A percentile compares a stretch with the other conserved stretches of the same genome.
Evolutionary conservation across 2,329 filamentous ascomycete species (phyloP).

Genomic region (Trichoderma atroviride): DNA sequence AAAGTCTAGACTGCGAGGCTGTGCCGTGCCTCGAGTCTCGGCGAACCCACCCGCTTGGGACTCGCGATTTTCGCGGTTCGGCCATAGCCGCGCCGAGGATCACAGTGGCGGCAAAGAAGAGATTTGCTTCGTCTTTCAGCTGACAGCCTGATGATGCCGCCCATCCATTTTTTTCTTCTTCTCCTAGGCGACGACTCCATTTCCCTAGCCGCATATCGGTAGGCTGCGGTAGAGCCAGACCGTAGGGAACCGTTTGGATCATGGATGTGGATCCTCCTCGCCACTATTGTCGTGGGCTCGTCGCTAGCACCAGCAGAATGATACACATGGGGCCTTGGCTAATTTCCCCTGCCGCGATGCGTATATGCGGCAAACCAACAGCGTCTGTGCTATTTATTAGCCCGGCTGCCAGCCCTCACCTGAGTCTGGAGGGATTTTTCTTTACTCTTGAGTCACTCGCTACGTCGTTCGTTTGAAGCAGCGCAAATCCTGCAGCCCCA

Average conservation of each 20-base stretch:
- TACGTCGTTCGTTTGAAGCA: constrained; percentile 11
- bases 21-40: neutral
- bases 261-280: constrained; percentile 21
- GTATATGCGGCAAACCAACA: neutral
- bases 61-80: neutral
- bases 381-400: constrained; percentile 3
- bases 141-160: neutral
- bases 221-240: neutral
- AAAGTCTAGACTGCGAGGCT: neutral
- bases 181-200: neutral
- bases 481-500: neutral
- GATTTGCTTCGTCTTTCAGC: neutral
- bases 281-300: constrained; percentile 4
- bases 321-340: constrained; percentile 1
- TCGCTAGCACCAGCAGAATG: neutral
- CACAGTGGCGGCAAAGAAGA: neutral
- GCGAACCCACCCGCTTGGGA: neutral
- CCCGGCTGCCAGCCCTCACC: neutral
- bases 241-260: neutral
- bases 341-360: constrained; percentile 5
- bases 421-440: neutral
- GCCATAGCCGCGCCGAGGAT: neutral
- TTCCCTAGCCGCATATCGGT: neutral
- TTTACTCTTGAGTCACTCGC: neutral
- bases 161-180: neutral